Evolutionary conservation across 495 filamentous ascomycete species (phyloP), one percentile per base, ranked within the genome.

Genomic region (Ramalina intermedia): DNA sequence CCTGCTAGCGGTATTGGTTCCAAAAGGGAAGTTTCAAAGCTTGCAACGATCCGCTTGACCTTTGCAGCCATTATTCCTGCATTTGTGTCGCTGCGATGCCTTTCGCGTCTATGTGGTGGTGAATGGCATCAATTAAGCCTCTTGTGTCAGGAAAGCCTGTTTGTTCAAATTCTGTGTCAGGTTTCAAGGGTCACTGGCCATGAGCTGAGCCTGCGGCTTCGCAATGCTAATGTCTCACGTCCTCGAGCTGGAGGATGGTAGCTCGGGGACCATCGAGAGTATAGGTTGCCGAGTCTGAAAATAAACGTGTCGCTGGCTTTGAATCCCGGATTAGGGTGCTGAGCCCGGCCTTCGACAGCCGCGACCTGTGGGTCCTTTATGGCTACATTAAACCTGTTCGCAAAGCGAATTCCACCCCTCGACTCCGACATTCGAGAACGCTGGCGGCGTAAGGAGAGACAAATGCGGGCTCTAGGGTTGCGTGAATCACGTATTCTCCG

Each of bases 371-470:
- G 38, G 24, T 50, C 16, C 2, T 45, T 17, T 16, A 35, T 16
- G 13, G 49, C 21, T 33, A 21, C 20, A 14, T 50, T 33, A n/a
- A 17, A 13, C 8, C 21, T 1, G 37, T 5, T n/a, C 26, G 50
- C 47, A 35, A 62, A 63, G 7, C 20, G 11, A 26, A 41, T 44
- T 17, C 17, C 23, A 36, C 59, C 12, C 46, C 43, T 6, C 41
- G 49, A 29, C n/a, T 20, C 2, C 53, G 57, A 41, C 61, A 62
- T 8, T 51, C 47, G 9, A 63, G 43, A 21, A 63, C 53, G 24
- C 49, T 60, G 12, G 59, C 43, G 11, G 55, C 61, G 46, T 60
- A 63, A 3, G 61, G 58, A 20, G 43, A 60, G 36, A 41, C 47
- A 45, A 60, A 62, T 2, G 55, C 41, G 1, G 50, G 41, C 8